Evolutionary conservation across 2,329 filamentous ascomycete species (phyloP).

Genomic region (Ophiostoma novo-ulmi): DNA sequence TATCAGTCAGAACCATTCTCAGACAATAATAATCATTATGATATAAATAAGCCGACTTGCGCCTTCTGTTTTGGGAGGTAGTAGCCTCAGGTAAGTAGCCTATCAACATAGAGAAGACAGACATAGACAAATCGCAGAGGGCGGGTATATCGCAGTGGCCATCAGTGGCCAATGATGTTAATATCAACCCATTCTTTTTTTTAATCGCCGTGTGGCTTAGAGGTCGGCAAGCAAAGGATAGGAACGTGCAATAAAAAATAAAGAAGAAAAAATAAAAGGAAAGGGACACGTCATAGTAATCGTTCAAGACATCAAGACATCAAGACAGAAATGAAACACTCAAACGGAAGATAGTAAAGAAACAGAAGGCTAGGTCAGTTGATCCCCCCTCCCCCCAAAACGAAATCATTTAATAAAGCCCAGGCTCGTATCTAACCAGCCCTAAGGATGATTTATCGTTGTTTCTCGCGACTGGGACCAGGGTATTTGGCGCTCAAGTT

Average conservation of each 20-base stretch:
- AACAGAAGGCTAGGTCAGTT: no score
- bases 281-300: not conserved
- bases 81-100: not conserved
- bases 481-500: not conserved
- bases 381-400: not conserved
- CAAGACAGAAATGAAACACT: not conserved
- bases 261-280: no score
- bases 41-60: not conserved
- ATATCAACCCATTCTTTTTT: not conserved
- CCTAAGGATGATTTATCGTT: not conserved
- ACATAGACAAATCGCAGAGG: not conserved
- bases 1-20: not conserved
- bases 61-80: not conserved
- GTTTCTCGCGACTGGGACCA: not conserved
- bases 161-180: not conserved
- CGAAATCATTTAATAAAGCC: not conserved
- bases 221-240: not conserved
- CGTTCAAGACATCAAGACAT: not conserved
- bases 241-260: not conserved
- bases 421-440: slow-evolving; percentile 3
- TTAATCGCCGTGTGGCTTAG: not conserved
- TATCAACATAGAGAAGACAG: not conserved
- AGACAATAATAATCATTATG: not conserved
- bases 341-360: not conserved
- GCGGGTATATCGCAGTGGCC: not conserved